Base-by-base conservation (phyloP, 805 yeast genomes). In the Kodamaea neixiangensis region DNA sequence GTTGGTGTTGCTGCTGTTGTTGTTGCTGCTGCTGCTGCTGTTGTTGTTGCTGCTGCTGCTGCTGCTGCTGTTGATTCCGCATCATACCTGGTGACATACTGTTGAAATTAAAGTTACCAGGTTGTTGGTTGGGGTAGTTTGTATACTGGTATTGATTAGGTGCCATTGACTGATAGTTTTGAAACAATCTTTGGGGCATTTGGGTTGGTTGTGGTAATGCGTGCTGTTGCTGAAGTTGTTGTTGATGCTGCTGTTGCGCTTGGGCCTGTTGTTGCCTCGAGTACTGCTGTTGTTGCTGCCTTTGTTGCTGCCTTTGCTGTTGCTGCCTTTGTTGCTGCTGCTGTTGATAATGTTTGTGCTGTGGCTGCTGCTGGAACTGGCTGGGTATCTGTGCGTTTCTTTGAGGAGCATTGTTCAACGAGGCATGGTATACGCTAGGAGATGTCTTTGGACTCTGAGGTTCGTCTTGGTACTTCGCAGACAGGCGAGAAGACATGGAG, bases 381-480 rank as follows among this genome's bases (percentile, higher is more conserved):
- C 40, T 14, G 17, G 46, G 46, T 37, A 37, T 37, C 11, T 37
- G 41, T 7, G 34, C 10, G 2, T 19, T 22, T 34, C 49, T 44
- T 39, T 48, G 52, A 5, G 49, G 41, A 19, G 44, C 51, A 17
- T 29, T 34, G 31, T 49, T 52, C 46, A 57, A 33, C 1, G 53
- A 45, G 5, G 55, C 51, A 33, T 54, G 47, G 43, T 35, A 54
- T 9, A 51, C 41, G 20, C 55, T 54, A 0, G 76, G 77, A 1
- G 75, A 69, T 1, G 76, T 66, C 38, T 66, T 72, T 0, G 78
- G 78, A 3, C 75, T 69, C 44, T 70, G 75, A 1, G 75, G 70
- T 48, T 71, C 70, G 15, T 72, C 77, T 11, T 59, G 53, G 15
- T 58, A 58, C 46, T 64, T 66, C 3, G 51, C 56, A 2, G 73